Evolutionary conservation across 2,329 filamentous ascomycete genomes (phyloP), one percentile per base, ranked within the genome.

Genomic region (Fusarium sp.): DNA sequence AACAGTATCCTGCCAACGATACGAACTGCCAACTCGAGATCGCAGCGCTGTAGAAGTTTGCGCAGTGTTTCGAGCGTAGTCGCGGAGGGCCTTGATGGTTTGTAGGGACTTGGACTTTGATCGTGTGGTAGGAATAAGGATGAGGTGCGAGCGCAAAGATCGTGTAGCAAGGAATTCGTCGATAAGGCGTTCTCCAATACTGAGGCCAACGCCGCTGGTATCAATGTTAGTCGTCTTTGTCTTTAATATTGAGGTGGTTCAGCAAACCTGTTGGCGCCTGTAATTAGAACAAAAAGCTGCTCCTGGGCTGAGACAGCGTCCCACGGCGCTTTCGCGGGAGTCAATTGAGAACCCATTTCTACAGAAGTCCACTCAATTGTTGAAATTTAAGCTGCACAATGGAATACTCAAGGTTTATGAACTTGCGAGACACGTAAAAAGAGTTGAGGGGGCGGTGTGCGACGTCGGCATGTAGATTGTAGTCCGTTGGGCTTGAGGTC

Each of bases 81-180:
- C 78, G 70, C 89, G 85, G 14, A 97, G 85, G 14, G 85, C 83
- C 17, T 82, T 78, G 69, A 93, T 85, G 5, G 94, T 96, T 61
- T 92, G 90, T 62, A 87, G 85, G 51, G 91, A 92, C 82, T 98
- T 98, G 65, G 84, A 81, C 43, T 84, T 77, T 74, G 90, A 91
- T 69, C 95, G 92, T 1, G 95, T 97, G 7, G 94, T 97, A 68
- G 93, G 90, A 67, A 98, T 89, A 56, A 98, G 85, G 71, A 93
- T 87, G 44, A 98, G 88, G 74, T 91, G 89, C 59, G 92, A 87
- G 31, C 85, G 84, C 49, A 88, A 83, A 31, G 91, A 88, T 36
- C 89, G 89, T 14, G 88, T 88, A 62, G 84, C 82, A 62, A 97
- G 88, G 83, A 97, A 98, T 75, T 97, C 93, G 82, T 97, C 93